Evolutionary conservation across 1,284 basidiomycete genomes (phyloP).

Genomic region (Pholiota adiposa): DNA sequence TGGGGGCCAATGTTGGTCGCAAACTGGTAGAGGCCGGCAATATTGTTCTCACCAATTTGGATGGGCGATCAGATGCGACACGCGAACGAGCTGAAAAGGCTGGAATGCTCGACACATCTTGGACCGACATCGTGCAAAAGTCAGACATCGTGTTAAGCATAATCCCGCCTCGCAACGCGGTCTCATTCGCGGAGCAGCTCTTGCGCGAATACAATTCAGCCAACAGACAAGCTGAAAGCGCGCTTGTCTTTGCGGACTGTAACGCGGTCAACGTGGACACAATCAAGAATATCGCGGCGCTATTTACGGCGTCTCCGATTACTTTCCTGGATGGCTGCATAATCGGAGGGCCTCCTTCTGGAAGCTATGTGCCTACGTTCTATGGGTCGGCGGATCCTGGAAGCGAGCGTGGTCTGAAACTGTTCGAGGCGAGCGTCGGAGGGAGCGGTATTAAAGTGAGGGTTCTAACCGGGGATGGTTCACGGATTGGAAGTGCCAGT

Average conservation of each 20-base stretch:
- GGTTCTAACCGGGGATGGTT: constrained; percentile 48
- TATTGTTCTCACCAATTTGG: constrained; percentile 54
- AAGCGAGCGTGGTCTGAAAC: constrained; percentile 42
- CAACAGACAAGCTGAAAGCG: constrained; percentile 16
- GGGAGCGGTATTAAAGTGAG: constrained; percentile 50
- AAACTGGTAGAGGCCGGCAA: constrained; percentile 41
- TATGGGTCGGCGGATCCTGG: constrained; percentile 49
- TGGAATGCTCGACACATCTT: constrained; percentile 53
- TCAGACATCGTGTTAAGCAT: constrained; percentile 58
- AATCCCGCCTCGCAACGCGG: constrained; percentile 58
- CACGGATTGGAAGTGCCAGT: constrained; percentile 59
- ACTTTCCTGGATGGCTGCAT: constrained; percentile 62
- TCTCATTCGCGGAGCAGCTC: constrained; percentile 50
- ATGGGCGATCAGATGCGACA: constrained; percentile 53
- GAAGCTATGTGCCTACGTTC: constrained; percentile 54
- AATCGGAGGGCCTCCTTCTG: constrained; percentile 57
- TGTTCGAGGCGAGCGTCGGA: constrained; percentile 44
- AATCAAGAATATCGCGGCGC: constrained; percentile 47
- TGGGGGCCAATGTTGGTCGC: constrained; percentile 37
- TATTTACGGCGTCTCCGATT: constrained; percentile 46
- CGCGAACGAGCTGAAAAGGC: constrained; percentile 51
- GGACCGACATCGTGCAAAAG: constrained; percentile 46
- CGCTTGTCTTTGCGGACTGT: constrained; percentile 56
- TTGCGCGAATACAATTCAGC: constrained; percentile 30
- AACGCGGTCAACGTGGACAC: constrained; percentile 61